phyloP scores from a whole-genome alignment of 768 basidiomycete species.

The Candolleomyces eurysporus region DNA sequence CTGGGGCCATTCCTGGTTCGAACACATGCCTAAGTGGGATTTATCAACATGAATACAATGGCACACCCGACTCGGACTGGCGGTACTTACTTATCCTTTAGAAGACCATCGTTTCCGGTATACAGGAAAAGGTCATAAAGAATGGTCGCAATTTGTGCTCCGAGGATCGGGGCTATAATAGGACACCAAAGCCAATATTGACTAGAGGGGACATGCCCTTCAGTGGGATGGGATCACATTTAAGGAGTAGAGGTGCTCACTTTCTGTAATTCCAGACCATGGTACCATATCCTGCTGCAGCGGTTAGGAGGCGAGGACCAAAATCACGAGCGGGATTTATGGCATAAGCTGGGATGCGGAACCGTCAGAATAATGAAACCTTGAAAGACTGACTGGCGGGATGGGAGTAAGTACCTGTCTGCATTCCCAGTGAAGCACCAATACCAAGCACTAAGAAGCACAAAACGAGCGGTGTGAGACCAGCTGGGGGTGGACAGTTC shows the following conservation, averaged over 20 bases:
- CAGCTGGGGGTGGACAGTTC: conserved; percentile 47
- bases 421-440: conserved; percentile 55
- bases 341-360: conserved; percentile 25
- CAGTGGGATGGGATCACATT: not conserved
- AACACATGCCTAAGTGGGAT: too few relatives aligned
- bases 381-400: not conserved
- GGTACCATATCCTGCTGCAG: conserved; percentile 66
- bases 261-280: conserved; percentile 37
- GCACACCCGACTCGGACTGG: too few relatives aligned
- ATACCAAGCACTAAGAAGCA: conserved; percentile 60
- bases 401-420: conserved; percentile 42
- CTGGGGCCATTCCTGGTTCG: too few relatives aligned
- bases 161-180: conserved; percentile 53
- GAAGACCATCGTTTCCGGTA: conserved; percentile 25
- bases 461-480: conserved; percentile 53
- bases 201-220: conserved; percentile 19
- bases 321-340: conserved; percentile 42
- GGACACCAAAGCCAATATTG: conserved; percentile 80
- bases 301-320: conserved; percentile 63
- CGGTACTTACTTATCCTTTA: too few relatives aligned
- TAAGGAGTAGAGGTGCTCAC: conserved; percentile 22
- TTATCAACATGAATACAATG: too few relatives aligned
- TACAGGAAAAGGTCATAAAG: conserved; percentile 60
- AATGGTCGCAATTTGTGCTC: conserved; percentile 51
- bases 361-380: not conserved